Evolutionary conservation across 768 basidiomycete genomes (phyloP), one percentile per base, ranked within the genome.

Genomic region (Galerina marginata): DNA sequence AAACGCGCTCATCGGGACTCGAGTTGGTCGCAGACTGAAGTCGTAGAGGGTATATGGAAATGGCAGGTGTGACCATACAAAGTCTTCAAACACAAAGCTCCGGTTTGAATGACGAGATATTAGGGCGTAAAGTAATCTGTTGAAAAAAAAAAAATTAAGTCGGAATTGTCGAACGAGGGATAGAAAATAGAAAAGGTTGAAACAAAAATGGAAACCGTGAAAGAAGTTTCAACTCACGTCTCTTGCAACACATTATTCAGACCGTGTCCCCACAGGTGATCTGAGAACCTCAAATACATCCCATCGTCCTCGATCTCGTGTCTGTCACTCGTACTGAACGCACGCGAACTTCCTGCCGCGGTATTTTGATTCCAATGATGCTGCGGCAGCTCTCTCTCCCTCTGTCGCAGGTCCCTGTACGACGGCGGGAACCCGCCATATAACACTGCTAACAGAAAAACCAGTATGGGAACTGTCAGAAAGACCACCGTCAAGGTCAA

Each of bases 191-290:
- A 33, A 29, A 55, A 15, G 43, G n/a, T 56, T 6, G 53, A 42
- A 12, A 80, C 84, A 61, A 33, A 33, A 33, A 33, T 33, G 29
- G 29, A 33, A 5, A 33, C 4, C 7, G 29, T 5, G 29, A 7
- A 4, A 33, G 29, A 7, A 33, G 29, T 3, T 1, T 33, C 4
- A 7, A 33, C 29, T 7, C 67, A 87, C 85, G 79, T 75, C 79
- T 88, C 86, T 69, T 87, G 84, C 25, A 88, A 73, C 29, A 87
- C 69, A 56, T 88, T 88, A 69, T 87, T 87, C 58, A 87, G 75
- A 1, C 87, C 87, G 55, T 83, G 83, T 0, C 84, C 85, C 85
- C 85, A 86, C 5, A 86, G 55, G 60, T 86, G 84, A 16, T 78
- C 78, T 1, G 84, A 81, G 62, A 86, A 87, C 26, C 79, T 67